phyloP scores from a whole-genome alignment of 768 basidiomycete species.

The Boletales sp. region DNA sequence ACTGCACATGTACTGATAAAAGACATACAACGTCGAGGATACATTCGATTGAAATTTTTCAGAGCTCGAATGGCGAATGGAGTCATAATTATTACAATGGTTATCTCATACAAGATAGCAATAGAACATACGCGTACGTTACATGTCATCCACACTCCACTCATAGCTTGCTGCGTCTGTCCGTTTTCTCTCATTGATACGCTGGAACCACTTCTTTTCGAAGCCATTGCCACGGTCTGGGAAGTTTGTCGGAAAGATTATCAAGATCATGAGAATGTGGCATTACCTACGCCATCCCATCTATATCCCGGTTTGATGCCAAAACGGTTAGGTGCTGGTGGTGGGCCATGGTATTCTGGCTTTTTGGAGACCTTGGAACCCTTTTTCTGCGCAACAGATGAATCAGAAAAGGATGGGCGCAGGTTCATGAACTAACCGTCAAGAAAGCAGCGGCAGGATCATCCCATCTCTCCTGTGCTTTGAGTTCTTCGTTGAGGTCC shows the following conservation, averaged over 20 bases:
- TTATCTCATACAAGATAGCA: not conserved
- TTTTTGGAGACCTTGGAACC: conserved; percentile 67
- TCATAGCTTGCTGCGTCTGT: conserved; percentile 68
- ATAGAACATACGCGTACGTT: conserved; percentile 16
- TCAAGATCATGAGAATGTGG: not conserved
- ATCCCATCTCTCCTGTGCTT: conserved; percentile 84
- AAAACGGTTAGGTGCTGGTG: conserved; percentile 92
- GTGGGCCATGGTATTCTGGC: conserved; percentile 85
- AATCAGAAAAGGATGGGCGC: conserved; percentile 2
- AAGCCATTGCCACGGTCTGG: conserved; percentile 90
- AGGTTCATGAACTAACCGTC: conserved; percentile 51
- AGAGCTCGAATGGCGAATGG: no score
- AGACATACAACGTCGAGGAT: no score
- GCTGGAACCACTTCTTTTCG: conserved; percentile 89
- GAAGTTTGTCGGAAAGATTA: conserved; percentile 1
- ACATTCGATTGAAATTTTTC: no score
- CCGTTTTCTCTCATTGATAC: conserved; percentile 70
- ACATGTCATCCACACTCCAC: conserved; percentile 96
- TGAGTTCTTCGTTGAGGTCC: conserved; percentile 82
- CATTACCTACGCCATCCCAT: conserved; percentile 96
- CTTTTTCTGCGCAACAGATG: conserved; percentile 55
- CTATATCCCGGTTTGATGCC: conserved; percentile 93
- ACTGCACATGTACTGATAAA: no score
- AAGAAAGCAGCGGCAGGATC: conserved; percentile 97
- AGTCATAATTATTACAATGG: not conserved